A percentile compares a stretch with the other conserved stretches of the same genome.
These are phyloP conservation scores for Mentha longifolia DNA, from an alignment of 257 asterid species.

Conservation along the genomic window DNA sequence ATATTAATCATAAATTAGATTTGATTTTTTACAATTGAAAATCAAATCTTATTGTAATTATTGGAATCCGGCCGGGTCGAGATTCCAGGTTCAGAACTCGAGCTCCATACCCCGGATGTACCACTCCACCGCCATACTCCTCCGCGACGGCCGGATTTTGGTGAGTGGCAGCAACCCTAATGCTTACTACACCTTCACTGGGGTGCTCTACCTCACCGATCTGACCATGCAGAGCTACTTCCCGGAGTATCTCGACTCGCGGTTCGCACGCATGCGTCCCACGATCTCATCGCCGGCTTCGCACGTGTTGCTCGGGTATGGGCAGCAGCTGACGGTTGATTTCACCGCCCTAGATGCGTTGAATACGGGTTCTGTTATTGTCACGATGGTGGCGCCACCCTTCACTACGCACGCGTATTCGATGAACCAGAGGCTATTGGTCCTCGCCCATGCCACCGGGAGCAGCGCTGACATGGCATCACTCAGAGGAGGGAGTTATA, in stretches of 20 bases:
- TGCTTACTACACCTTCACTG: constrained; percentile 9
- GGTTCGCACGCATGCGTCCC: background rate
- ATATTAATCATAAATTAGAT: no score
- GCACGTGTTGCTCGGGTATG: background rate
- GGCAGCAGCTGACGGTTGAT: background rate
- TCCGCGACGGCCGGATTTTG: constrained; percentile 13
- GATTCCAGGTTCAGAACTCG: background rate
- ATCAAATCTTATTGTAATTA: no score
- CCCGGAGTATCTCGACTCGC: background rate
- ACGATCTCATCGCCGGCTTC: background rate
- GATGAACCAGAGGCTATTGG: constrained; percentile 28
- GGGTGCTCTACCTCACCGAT: constrained; percentile 14
- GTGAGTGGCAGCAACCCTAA: constrained; percentile 29
- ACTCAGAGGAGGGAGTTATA: constrained; percentile 21
- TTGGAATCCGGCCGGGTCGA: background rate
- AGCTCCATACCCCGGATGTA: constrained; percentile 15
- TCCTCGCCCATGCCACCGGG: background rate
- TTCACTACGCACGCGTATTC: constrained; percentile 29
- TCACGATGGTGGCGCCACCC: constrained; percentile 24
- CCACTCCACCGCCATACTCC: constrained; percentile 25
- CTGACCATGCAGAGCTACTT: constrained; percentile 3
- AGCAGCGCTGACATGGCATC: constrained; percentile 5
- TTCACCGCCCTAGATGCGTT: background rate
- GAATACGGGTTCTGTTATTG: background rate
- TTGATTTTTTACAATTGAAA: no score